Evolutionary conservation across 768 basidiomycete genomes (phyloP).

Genomic region (Phanerodontia chrysosporium): DNA sequence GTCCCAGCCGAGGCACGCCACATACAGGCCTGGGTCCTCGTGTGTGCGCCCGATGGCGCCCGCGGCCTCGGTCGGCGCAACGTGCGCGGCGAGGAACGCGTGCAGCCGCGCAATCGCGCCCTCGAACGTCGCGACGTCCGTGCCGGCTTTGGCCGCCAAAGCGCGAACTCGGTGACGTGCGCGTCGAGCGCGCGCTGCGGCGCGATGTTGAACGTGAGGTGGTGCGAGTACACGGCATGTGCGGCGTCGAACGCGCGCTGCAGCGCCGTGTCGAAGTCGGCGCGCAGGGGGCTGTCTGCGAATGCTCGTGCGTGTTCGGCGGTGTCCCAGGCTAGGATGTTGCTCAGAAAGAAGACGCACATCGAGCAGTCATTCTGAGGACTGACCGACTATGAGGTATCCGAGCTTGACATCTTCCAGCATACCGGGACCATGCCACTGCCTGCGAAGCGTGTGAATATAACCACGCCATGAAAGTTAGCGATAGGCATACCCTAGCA

Average conservation of each 20-base stretch:
- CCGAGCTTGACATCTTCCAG: too few relatives aligned
- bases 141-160: neutral
- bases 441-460: too few relatives aligned
- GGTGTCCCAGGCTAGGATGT: too few relatives aligned
- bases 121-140: neutral
- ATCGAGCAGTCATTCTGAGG: too few relatives aligned
- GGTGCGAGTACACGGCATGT: neutral
- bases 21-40: neutral
- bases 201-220: neutral
- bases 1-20: neutral
- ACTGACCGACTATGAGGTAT: too few relatives aligned
- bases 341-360: too few relatives aligned
- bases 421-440: too few relatives aligned
- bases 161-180: constrained; percentile 13
- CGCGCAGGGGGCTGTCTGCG: too few relatives aligned
- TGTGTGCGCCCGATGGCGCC: neutral
- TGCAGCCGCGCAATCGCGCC: constrained; percentile 2
- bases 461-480: too few relatives aligned
- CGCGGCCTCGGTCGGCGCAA: neutral
- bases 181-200: constrained; percentile 12
- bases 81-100: neutral
- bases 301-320: neutral
- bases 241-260: too few relatives aligned
- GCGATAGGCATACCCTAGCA: too few relatives aligned
- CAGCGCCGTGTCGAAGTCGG: too few relatives aligned